phyloP scores from a whole-genome alignment of 495 filamentous ascomycete genomes.

The Mytilinidion resinicola region DNA sequence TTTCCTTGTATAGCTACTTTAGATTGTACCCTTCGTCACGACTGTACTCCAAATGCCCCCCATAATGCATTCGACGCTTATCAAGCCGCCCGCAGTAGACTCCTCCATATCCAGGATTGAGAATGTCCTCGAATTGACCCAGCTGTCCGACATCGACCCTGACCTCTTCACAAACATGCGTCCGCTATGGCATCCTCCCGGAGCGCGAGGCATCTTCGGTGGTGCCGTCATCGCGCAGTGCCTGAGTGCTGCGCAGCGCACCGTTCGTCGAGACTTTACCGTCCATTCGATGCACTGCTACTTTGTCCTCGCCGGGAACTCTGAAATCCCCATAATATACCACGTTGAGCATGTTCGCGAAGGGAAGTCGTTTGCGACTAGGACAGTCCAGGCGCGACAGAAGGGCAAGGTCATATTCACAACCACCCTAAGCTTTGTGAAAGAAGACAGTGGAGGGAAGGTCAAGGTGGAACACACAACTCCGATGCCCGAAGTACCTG shows the following conservation, averaged over 20 bases:
- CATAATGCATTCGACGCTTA: conserved; percentile 53
- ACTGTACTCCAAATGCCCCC: not conserved
- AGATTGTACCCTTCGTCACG: not conserved
- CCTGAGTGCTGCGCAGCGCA: conserved; percentile 79
- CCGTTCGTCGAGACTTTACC: conserved; percentile 70
- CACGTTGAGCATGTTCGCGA: conserved; percentile 89
- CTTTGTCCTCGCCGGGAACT: conserved; percentile 86
- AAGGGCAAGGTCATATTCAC: conserved; percentile 89
- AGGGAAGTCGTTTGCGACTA: conserved; percentile 85
- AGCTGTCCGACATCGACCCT: conserved; percentile 71
- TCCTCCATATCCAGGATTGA: conserved; percentile 74
- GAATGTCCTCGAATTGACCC: conserved; percentile 78
- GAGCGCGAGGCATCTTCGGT: conserved; percentile 88
- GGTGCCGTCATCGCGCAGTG: conserved; percentile 90
- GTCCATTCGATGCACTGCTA: conserved; percentile 98
- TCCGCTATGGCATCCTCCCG: conserved; percentile 81
- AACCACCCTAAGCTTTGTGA: conserved; percentile 81
- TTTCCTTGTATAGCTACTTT: not conserved
- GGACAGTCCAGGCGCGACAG: conserved; percentile 90
- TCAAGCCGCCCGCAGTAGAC: conserved; percentile 66
- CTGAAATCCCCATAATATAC: conserved; percentile 79
- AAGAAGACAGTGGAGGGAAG: conserved; percentile 59
- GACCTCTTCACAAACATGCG: conserved; percentile 86
- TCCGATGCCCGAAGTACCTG: conserved; percentile 45
- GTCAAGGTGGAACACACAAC: conserved; percentile 52